Evolutionary conservation across 352 stramenopile species (phyloP), one percentile per base, ranked within the genome.

Genomic region (Globisporangium acanthophoron): DNA sequence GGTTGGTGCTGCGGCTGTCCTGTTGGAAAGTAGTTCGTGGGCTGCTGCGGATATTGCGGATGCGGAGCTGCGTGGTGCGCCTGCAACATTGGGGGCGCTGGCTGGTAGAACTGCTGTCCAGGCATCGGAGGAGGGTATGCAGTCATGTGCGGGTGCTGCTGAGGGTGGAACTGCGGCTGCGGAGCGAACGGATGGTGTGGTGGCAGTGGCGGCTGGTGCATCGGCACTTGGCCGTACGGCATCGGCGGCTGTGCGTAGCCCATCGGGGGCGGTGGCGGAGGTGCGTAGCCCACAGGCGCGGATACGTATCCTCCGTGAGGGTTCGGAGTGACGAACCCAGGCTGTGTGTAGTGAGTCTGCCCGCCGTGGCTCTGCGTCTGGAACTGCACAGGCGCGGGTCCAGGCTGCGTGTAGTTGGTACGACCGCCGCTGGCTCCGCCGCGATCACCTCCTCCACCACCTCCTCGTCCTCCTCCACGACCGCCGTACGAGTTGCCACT

Each of bases 261-360:
- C 16, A 47, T 60, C 16, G 69, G 66, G 27, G 64, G 58, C 0
- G 70, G 57, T 27, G 24, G 24, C 24, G 24, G 24, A 13, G 39
- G 57, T 33, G 69, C 73, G 52, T 85, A 85, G 8, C 72, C 76
- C 49, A 51, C 27, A 8, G 65, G 74, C 27, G 21, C 51, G 35
- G 24, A 27, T 27, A 27, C 24, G 24, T 82, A 80, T 33, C 52
- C 50, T 39, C 67, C 53, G 12, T 62, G 69, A 16, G 56, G 52
- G 12, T 52, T 43, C 56, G 43, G 58, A 55, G 21, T 62, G 41
- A 37, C 63, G 3, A 55, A 65, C 18, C 62, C 62, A n/a, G 74
- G 71, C 31, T 81, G 73, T 43, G 74, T 85, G 57, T 82, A 85
- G 31, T 80, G 76, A 24, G 74, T 85, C 37, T 71, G 59, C 4